Evolutionary conservation across 148 eudicot genomes (phyloP).

Genomic region (Dianthus caryophyllus): DNA sequence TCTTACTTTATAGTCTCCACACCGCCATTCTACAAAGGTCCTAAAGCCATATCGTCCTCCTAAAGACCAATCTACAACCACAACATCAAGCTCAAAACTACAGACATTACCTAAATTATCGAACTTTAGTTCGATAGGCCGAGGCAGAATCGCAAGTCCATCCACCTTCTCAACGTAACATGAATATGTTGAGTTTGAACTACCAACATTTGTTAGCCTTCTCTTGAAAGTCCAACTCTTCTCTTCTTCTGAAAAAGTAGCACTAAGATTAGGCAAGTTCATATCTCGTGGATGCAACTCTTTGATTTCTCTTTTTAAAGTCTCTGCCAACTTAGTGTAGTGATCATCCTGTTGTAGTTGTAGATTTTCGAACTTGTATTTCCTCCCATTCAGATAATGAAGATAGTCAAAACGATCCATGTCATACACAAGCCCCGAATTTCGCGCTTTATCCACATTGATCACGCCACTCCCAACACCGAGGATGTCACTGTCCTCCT

Average conservation of each 20-base stretch:
- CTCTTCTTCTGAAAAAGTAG: neutral
- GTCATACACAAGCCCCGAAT: neutral
- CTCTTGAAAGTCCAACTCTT: neutral
- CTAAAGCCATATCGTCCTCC: neutral
- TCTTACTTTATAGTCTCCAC: neutral
- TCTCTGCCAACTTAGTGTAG: neutral
- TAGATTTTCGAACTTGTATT: neutral
- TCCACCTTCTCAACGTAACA: neutral
- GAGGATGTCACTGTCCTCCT: neutral
- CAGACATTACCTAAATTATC: neutral
- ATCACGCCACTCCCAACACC: neutral
- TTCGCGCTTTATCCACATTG: neutral
- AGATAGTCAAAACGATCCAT: neutral
- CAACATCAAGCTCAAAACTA: neutral
- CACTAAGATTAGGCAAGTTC: neutral
- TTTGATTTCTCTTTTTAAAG: neutral
- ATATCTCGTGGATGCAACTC: neutral
- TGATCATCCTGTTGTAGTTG: neutral
- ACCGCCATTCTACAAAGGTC: neutral
- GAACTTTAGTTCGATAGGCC: neutral
- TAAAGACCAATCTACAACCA: neutral
- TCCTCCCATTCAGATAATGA: neutral
- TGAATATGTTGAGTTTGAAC: neutral
- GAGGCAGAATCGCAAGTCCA: neutral
- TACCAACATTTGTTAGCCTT: neutral